These are phyloP conservation scores for Salix purpurea DNA, from an alignment of 345 rosid genomes.

Conservation along the genomic window DNA sequence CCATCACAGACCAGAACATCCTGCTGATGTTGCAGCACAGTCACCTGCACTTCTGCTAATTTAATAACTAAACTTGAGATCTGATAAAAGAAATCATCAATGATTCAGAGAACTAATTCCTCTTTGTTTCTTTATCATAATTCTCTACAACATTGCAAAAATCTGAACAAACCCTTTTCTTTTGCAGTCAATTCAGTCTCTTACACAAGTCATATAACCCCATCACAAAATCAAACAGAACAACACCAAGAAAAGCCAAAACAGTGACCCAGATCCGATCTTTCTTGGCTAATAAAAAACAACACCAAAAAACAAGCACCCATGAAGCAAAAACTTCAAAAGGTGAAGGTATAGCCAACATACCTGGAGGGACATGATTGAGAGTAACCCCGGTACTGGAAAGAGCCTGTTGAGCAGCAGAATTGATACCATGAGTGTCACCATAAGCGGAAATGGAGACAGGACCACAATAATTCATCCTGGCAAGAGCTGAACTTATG, in stretches of 20 bases:
- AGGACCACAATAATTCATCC: conserved; percentile 68
- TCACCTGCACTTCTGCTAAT: not conserved
- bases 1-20: not conserved
- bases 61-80: not conserved
- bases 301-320: not conserved
- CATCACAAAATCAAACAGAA: not conserved
- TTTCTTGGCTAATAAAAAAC: not conserved
- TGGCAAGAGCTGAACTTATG: conserved; percentile 70
- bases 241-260: not conserved
- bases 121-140: not conserved
- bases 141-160: not conserved
- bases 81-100: not conserved
- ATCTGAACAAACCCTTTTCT: not conserved
- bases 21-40: not conserved
- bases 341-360: too few species aligned
- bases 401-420: conserved; percentile 67
- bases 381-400: conserved; percentile 85
- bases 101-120: not conserved
- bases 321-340: not conserved
- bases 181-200: not conserved
- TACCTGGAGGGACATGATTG: conserved; percentile 90
- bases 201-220: not conserved
- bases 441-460: conserved; percentile 88
- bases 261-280: not conserved
- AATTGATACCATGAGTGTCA: conserved; percentile 61